A percentile compares a stretch with the other conserved stretches of the same genome.
Evolutionary conservation across 2,329 filamentous ascomycete species (phyloP).

Genomic region (Thelonectria blattea): DNA sequence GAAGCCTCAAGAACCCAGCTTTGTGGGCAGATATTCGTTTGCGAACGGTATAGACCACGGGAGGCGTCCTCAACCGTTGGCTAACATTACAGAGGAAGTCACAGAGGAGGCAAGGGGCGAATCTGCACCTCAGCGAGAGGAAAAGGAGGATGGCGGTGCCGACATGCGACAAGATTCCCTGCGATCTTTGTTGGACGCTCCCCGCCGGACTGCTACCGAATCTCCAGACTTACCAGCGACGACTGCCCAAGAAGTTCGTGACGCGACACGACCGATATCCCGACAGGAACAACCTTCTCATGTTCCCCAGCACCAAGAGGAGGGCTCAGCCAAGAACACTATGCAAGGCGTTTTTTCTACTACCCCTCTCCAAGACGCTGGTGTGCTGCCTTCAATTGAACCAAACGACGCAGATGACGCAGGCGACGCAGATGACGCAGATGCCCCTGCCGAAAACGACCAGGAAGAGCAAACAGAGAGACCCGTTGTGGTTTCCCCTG

Average conservation of each 20-base stretch:
- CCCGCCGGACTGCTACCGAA: not conserved
- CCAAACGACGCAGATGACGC: not conserved
- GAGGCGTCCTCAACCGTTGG: not conserved
- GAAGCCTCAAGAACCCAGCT: slow-evolving; percentile 22
- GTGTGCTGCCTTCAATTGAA: not conserved
- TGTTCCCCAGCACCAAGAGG: not conserved
- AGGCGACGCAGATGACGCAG: not conserved
- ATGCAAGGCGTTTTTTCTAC: not conserved
- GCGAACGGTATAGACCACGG: not conserved
- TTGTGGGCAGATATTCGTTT: not conserved
- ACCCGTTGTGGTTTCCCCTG: not conserved
- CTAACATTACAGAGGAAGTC: not conserved
- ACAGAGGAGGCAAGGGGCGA: not conserved
- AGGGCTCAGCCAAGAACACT: not conserved
- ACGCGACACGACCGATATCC: not conserved
- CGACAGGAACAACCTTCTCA: not conserved
- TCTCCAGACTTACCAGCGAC: not conserved
- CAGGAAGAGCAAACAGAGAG: slow-evolving; percentile 1
- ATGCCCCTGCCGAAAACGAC: not conserved
- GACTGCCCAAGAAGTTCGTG: not conserved
- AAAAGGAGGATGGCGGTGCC: not conserved
- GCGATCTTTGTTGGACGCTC: slow-evolving; percentile 8
- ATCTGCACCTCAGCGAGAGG: not conserved
- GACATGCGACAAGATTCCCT: slow-evolving; percentile 14
- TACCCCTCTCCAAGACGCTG: not conserved